Evolutionary conservation across 2,329 filamentous ascomycete genomes (phyloP).

Genomic region (Huntiella abstrusa): DNA sequence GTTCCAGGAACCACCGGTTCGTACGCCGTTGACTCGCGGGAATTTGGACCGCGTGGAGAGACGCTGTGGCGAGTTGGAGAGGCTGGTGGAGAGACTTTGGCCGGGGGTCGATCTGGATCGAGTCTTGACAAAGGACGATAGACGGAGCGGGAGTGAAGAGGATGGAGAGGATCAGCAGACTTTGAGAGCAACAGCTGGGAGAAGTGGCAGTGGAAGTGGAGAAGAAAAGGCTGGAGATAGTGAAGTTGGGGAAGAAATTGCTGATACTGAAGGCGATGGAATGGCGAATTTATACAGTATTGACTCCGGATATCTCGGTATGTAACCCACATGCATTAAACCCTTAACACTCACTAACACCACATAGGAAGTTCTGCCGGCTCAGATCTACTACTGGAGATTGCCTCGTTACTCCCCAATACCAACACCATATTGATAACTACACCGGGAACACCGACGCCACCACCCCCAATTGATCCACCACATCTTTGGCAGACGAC

Average conservation of each 20-base stretch:
- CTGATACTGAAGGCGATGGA: conserved; percentile 13
- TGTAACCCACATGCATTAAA: not conserved
- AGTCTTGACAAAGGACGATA: not conserved
- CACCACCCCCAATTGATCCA: conserved; percentile 1
- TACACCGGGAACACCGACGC: not conserved
- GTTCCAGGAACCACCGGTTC: conserved; percentile 18
- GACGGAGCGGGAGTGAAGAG: not conserved
- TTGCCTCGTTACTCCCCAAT: conserved; percentile 10
- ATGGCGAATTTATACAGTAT: conserved; percentile 15
- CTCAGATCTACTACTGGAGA: conserved; percentile 15
- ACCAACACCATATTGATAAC: not conserved
- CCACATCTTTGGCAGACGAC: conserved; percentile 10
- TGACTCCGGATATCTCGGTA: conserved; percentile 16
- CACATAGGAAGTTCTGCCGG: conserved; percentile 15
- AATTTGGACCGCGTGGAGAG: conserved; percentile 19
- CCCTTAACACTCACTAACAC: not conserved
- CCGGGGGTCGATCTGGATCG: conserved; percentile 15
- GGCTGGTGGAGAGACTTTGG: conserved; percentile 15
- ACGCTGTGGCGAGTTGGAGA: conserved; percentile 1
- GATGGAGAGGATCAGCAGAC: not conserved
- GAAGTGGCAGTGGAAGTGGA: not conserved
- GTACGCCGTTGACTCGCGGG: conserved; percentile 19
- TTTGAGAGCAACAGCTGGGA: not conserved
- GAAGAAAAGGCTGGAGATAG: not conserved
- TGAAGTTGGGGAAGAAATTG: conserved; percentile 4